These are phyloP conservation scores for Sesbania bispinosa DNA, from an alignment of 306 rosid species.

Conservation along the genomic window DNA sequence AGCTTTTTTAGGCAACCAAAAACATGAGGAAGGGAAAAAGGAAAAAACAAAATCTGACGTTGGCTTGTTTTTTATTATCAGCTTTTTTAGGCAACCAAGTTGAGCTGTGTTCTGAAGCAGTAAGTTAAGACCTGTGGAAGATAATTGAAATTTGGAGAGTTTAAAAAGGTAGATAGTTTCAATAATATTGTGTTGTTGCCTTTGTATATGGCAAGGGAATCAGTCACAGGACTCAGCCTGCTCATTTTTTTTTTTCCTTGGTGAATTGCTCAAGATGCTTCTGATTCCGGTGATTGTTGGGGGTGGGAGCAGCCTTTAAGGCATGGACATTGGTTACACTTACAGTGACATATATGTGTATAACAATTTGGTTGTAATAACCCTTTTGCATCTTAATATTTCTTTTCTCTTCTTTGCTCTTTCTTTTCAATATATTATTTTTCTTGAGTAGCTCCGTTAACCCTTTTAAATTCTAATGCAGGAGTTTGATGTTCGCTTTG, in stretches of 20 bases:
- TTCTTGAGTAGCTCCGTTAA: slow-evolving; percentile 11
- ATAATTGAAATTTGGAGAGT: neutral
- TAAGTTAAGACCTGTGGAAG: neutral
- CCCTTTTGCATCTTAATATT: neutral
- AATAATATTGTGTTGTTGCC: neutral
- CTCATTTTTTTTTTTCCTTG: neutral
- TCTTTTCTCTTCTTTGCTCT: neutral
- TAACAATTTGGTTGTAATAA: neutral
- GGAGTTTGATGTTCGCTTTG: slow-evolving; percentile 81
- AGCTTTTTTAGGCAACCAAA: too few species aligned
- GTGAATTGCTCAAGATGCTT: neutral
- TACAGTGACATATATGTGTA: neutral
- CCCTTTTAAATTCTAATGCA: slow-evolving; percentile 32
- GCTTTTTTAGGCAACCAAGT: neutral
- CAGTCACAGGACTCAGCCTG: neutral
- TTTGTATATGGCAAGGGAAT: neutral
- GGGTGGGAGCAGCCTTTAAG: neutral
- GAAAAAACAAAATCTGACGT: neutral
- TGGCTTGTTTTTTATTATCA: neutral
- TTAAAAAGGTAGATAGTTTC: neutral
- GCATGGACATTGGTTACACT: neutral
- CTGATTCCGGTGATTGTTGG: neutral
- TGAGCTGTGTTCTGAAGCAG: neutral
- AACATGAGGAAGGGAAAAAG: neutral
- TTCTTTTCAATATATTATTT: neutral